Percentiles rank a stretch among this genome's conserved stretches.
Conservation (phyloP, 345 rosid genomes). For the Barbarea vulgaris region DNA sequence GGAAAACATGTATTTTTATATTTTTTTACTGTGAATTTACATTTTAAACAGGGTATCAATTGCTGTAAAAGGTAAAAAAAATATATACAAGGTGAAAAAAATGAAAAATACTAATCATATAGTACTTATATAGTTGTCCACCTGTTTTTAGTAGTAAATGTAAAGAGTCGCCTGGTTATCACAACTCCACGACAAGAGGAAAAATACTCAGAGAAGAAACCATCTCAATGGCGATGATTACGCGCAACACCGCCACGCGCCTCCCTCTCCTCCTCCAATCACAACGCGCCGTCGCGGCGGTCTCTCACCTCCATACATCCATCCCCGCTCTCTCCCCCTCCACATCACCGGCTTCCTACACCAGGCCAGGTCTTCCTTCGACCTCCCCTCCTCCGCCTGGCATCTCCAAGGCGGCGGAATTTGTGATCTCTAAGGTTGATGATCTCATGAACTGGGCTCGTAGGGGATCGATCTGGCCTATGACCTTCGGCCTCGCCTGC, state of each 20-base stretch:
- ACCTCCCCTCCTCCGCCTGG: slow-evolving; percentile 58
- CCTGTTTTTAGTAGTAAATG: slow-evolving; percentile 26
- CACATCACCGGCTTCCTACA: slow-evolving; percentile 61
- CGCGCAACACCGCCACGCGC: slow-evolving; percentile 67
- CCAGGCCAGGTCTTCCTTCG: slow-evolving; percentile 62
- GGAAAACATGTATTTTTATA: no score
- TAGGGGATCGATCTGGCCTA: slow-evolving; percentile 98
- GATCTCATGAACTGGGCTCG: slow-evolving; percentile 95
- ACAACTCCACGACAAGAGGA: slow-evolving; percentile 26
- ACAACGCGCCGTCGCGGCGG: slow-evolving; percentile 50
- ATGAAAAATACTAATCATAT: neutral
- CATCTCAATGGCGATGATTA: slow-evolving; percentile 63
- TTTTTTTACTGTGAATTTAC: no score
- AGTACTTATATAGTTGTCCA: neutral
- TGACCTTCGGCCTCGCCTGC: slow-evolving; percentile 98
- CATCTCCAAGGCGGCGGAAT: slow-evolving; percentile 83
- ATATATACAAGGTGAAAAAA: neutral
- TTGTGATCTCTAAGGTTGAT: slow-evolving; percentile 91
- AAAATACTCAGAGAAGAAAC: neutral
- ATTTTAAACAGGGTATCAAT: neutral
- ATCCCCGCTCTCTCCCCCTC: slow-evolving; percentile 50
- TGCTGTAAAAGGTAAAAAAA: neutral
- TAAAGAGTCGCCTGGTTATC: slow-evolving; percentile 24
- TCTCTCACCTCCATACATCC: slow-evolving; percentile 57
- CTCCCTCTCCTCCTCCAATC: slow-evolving; percentile 59